These are phyloP conservation scores for Parasitella parasitica DNA, from an alignment of 371 early-diverging fungal species.

Conservation along the genomic window DNA sequence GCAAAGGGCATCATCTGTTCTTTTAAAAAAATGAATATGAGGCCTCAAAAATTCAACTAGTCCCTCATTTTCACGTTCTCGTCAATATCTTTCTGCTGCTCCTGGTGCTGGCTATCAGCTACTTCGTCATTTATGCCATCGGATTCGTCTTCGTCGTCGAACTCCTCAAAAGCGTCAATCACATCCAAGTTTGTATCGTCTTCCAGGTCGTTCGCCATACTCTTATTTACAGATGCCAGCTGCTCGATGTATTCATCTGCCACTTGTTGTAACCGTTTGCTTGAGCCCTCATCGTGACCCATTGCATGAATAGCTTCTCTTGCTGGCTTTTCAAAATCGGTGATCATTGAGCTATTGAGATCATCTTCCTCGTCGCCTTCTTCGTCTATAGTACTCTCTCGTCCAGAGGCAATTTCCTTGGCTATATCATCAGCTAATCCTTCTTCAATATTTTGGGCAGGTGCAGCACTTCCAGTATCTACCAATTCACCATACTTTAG, in stretches of 20 bases:
- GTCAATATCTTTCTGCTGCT: neutral
- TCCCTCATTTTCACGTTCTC: neutral
- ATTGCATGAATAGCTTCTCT: slow-evolving; percentile 5
- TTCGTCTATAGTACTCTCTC: neutral
- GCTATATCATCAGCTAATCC: slow-evolving; percentile 20
- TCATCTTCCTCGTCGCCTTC: slow-evolving; percentile 8
- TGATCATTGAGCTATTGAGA: neutral
- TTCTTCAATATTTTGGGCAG: neutral
- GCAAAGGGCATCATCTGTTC: too few species aligned
- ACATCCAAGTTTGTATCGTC: slow-evolving; percentile 7
- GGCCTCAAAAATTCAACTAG: neutral
- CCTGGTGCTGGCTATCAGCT: neutral
- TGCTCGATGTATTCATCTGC: slow-evolving; percentile 26
- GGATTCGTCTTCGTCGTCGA: slow-evolving; percentile 11
- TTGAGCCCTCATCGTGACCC: neutral
- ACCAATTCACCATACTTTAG: neutral
- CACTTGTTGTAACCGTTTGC: slow-evolving; percentile 10
- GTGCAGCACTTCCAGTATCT: neutral
- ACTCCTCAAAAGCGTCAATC: slow-evolving; percentile 4
- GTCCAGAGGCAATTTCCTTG: slow-evolving; percentile 14
- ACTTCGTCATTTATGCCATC: slow-evolving; percentile 10
- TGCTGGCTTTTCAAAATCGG: neutral
- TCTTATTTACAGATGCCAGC: neutral
- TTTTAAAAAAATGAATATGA: too few species aligned
- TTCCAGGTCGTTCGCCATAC: neutral